These are phyloP conservation scores for Lactarius psammicola DNA, from an alignment of 768 basidiomycete genomes.

Conservation along the genomic window DNA sequence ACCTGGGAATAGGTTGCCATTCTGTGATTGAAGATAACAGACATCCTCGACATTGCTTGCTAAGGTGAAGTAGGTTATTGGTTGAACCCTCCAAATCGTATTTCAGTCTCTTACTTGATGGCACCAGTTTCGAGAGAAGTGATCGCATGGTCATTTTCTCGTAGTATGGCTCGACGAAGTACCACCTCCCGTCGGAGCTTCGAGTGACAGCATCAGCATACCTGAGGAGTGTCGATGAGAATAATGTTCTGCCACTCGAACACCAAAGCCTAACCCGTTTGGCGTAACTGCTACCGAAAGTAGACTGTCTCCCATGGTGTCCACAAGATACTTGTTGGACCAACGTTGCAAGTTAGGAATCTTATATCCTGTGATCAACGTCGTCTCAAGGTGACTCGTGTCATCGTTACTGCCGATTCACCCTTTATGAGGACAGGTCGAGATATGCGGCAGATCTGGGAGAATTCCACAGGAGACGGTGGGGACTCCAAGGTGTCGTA, in stretches of 20 bases:
- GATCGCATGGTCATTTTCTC: slow-evolving; percentile 64
- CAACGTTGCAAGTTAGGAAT: slow-evolving; percentile 55
- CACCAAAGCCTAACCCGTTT: slow-evolving; percentile 57
- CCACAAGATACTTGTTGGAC: slow-evolving; percentile 61
- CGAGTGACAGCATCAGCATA: slow-evolving; percentile 71
- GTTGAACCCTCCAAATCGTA: not conserved
- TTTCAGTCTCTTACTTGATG: not conserved
- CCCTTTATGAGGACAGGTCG: slow-evolving; percentile 77
- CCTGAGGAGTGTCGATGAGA: slow-evolving; percentile 39
- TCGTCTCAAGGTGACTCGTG: slow-evolving; percentile 3
- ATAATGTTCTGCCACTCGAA: slow-evolving; percentile 2
- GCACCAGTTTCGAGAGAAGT: slow-evolving; percentile 46
- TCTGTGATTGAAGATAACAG: slow-evolving; percentile 85
- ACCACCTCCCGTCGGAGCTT: slow-evolving; percentile 52
- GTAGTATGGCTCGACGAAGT: slow-evolving; percentile 74
- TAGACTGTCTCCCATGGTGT: slow-evolving; percentile 49
- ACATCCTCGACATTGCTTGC: slow-evolving; percentile 37
- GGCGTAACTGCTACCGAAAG: slow-evolving; percentile 83
- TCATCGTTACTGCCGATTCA: slow-evolving; percentile 27
- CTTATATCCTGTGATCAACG: slow-evolving; percentile 43
- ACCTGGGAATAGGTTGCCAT: slow-evolving; percentile 76
- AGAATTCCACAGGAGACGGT: slow-evolving; percentile 69
- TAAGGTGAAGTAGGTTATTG: slow-evolving; percentile 10
- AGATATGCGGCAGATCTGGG: slow-evolving; percentile 61
- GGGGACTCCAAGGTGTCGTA: slow-evolving; percentile 50